A percentile compares a stretch with the other conserved stretches of the same genome.
Conservation (phyloP, 495 filamentous ascomycete genomes). For the Penicillium ucsense region DNA sequence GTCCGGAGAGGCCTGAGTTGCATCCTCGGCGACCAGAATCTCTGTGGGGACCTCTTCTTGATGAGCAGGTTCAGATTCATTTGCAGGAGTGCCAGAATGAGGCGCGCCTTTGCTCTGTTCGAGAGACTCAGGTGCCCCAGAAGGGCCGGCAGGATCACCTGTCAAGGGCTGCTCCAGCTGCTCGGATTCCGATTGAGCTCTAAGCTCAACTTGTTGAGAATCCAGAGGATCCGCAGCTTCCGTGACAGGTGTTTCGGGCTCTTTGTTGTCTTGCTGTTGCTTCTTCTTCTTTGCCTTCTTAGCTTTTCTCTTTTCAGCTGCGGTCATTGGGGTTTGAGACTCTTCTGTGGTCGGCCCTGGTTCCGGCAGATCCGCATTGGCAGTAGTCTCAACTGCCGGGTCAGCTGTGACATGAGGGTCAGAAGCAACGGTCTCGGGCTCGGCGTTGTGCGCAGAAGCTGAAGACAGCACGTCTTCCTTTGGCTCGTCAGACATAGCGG, state of each 20-base stretch:
- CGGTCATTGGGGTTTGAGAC: slow-evolving; percentile 7
- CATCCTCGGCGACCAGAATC: neutral
- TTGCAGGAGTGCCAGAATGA: neutral
- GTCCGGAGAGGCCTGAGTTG: neutral
- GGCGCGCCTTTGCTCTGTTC: too few species aligned
- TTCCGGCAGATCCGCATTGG: too few species aligned
- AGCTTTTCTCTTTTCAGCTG: slow-evolving; percentile 34
- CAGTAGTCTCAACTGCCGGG: too few species aligned
- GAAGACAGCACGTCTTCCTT: neutral
- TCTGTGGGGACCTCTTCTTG: slow-evolving; percentile 1
- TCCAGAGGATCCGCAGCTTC: neutral
- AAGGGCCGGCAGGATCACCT: too few species aligned
- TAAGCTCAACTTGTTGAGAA: neutral
- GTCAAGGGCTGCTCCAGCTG: too few species aligned
- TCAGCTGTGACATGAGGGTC: neutral
- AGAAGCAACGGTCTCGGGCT: neutral
- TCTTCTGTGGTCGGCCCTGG: too few species aligned
- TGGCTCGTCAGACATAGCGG: neutral
- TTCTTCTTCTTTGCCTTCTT: slow-evolving; percentile 13
- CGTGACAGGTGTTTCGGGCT: neutral
- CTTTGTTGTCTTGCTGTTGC: slow-evolving; percentile 2
- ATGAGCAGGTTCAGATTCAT: neutral
- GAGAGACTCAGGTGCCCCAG: too few species aligned
- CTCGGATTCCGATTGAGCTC: neutral
- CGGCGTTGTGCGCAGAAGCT: neutral